A percentile compares a stretch with the other conserved stretches of the same genome.
phyloP scores from a whole-genome alignment of 2,329 filamentous ascomycete species.

The Microascus cirrosus region DNA sequence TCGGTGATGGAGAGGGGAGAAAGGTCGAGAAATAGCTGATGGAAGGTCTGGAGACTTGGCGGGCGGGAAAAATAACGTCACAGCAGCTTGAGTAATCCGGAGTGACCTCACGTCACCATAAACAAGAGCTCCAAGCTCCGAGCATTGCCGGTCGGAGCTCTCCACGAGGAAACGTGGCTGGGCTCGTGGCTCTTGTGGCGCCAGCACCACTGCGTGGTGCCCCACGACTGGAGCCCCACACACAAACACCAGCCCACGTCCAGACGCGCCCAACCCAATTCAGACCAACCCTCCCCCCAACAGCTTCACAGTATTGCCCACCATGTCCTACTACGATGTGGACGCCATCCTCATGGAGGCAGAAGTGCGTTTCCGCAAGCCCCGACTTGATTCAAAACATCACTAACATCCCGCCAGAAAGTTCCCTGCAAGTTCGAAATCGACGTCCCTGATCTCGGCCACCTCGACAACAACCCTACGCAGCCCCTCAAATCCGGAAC shows the following conservation, averaged over 20 bases:
- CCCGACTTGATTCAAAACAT: background rate
- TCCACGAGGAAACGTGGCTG: background rate
- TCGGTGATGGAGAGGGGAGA: background rate
- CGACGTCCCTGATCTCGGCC: conserved; percentile 75
- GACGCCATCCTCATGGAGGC: conserved; percentile 77
- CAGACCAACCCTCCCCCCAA: background rate
- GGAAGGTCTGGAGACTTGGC: background rate
- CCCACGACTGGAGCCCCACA: background rate
- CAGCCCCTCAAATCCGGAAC: conserved; percentile 68
- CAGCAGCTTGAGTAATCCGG: background rate
- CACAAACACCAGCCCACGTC: background rate
- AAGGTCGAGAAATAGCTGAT: background rate
- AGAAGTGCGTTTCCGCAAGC: conserved; percentile 38
- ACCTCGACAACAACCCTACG: conserved; percentile 71
- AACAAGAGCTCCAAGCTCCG: background rate
- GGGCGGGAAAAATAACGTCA: background rate
- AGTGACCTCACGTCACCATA: background rate
- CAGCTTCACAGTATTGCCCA: background rate
- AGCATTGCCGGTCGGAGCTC: background rate
- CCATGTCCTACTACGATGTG: conserved; percentile 73
- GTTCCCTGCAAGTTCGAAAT: conserved; percentile 91
- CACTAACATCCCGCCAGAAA: conserved; percentile 47
- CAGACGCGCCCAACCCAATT: background rate
- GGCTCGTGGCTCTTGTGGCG: background rate
- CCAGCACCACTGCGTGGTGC: background rate